Evolutionary conservation across 225 moss, liverwort and hornwort species (phyloP).

Genomic region (Climacium dendroides): DNA sequence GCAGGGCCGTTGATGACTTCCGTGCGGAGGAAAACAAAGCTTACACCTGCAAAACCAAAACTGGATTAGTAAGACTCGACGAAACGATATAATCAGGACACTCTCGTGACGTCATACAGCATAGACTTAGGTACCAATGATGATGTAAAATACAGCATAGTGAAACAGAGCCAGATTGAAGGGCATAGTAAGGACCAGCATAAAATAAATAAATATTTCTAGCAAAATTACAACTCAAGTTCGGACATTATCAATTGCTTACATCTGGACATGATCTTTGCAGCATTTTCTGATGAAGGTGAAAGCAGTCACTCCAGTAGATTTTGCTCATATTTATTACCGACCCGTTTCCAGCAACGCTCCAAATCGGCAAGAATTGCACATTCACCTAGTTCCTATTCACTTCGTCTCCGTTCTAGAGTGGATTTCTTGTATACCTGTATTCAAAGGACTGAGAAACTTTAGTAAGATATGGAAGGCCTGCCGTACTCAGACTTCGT

Average conservation of each 20-base stretch:
- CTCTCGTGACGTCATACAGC: background rate
- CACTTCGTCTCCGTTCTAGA: background rate
- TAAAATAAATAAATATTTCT: background rate
- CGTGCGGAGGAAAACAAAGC: background rate
- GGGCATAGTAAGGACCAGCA: background rate
- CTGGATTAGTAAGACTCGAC: background rate
- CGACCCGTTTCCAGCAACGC: background rate
- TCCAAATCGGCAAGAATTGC: background rate
- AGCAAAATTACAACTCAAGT: background rate
- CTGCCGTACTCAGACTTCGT: background rate
- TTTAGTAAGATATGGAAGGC: background rate
- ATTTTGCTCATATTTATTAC: background rate
- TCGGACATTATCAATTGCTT: background rate
- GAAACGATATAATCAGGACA: background rate
- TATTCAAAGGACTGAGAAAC: background rate
- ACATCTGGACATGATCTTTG: background rate
- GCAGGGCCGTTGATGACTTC: background rate
- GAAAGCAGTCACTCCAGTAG: background rate
- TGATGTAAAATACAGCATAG: background rate
- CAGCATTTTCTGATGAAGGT: background rate
- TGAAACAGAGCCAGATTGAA: background rate
- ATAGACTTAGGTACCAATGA: background rate
- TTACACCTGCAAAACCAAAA: background rate
- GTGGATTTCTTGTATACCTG: background rate
- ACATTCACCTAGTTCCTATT: background rate